phyloP scores from a whole-genome alignment of 2,329 filamentous ascomycete genomes.

The Capronia americana region DNA sequence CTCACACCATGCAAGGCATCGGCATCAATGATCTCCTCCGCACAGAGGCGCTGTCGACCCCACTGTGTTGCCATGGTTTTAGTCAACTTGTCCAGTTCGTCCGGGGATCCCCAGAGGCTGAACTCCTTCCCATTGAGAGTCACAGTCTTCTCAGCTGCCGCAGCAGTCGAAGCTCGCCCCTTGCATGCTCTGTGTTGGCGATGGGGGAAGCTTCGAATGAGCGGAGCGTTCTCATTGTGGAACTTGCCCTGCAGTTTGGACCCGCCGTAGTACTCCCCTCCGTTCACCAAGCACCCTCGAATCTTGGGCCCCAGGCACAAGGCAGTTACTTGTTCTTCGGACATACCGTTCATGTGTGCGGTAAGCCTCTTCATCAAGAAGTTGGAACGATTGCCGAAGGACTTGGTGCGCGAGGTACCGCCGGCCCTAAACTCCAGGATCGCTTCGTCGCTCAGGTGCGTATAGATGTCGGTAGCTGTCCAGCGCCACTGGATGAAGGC shows the following conservation, averaged over 20 bases:
- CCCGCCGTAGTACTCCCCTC: conserved; percentile 20
- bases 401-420: conserved; percentile 10
- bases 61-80: conserved; percentile 16
- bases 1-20: conserved; percentile 4
- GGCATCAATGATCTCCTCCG: conserved; percentile 16
- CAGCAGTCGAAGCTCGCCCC: background rate
- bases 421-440: conserved; percentile 15
- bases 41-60: conserved; percentile 1
- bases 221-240: conserved; percentile 21
- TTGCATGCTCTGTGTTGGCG: conserved; percentile 5
- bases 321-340: conserved; percentile 14
- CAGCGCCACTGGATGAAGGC: conserved; percentile 32
- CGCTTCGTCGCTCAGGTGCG: conserved; percentile 14
- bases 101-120: conserved; percentile 16
- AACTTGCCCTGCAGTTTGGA: conserved; percentile 28
- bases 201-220: conserved; percentile 9
- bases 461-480: conserved; percentile 29
- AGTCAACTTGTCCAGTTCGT: conserved; percentile 13
- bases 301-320: conserved; percentile 24
- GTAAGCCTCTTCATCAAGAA: conserved; percentile 31
- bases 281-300: conserved; percentile 20
- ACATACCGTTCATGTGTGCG: conserved; percentile 5
- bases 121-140: conserved; percentile 3
- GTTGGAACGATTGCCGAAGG: conserved; percentile 24
- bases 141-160: background rate